phyloP scores from a whole-genome alignment of 2,329 filamentous ascomycete species.

The Pseudogymnoascus destructans region DNA sequence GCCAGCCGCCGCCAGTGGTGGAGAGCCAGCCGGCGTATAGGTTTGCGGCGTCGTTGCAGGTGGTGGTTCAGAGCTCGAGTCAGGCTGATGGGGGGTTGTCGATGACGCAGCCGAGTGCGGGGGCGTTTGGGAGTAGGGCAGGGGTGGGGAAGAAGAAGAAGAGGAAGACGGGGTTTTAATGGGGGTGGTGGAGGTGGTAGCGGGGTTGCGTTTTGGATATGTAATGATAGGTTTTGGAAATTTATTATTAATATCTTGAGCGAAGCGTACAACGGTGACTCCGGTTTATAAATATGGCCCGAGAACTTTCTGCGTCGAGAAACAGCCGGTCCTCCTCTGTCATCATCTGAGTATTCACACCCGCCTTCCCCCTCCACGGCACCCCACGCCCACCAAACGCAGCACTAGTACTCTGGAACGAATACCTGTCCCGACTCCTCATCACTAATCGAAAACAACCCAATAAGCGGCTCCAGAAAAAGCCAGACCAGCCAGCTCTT shows the following conservation, averaged over 20 bases:
- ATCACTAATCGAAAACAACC: constrained; percentile 21
- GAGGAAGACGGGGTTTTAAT: constrained; percentile 31
- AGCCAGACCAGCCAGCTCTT: constrained; percentile 25
- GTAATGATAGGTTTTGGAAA: not conserved
- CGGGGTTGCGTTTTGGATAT: not conserved
- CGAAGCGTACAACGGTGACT: not conserved
- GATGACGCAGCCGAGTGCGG: constrained; percentile 36
- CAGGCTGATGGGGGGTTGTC: constrained; percentile 22
- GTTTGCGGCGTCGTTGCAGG: not conserved
- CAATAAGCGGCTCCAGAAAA: constrained; percentile 25
- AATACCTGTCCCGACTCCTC: constrained; percentile 27
- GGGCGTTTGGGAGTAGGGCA: constrained; percentile 33
- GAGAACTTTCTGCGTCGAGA: constrained; percentile 26
- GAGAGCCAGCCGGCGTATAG: not conserved
- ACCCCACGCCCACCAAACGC: constrained; percentile 27
- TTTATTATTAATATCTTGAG: not conserved
- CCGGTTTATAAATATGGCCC: constrained; percentile 12
- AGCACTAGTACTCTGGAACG: constrained; percentile 29
- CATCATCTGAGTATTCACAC: constrained; percentile 23
- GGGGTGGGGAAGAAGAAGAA: constrained; percentile 31
- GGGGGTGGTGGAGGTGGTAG: no score
- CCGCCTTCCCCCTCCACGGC: constrained; percentile 24
- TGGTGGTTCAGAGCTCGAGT: not conserved
- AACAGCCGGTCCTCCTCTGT: constrained; percentile 24
- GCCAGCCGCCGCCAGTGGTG: not conserved